Evolutionary conservation across 2,329 filamentous ascomycete species (phyloP).

Genomic region (Alternaria ethzedia): DNA sequence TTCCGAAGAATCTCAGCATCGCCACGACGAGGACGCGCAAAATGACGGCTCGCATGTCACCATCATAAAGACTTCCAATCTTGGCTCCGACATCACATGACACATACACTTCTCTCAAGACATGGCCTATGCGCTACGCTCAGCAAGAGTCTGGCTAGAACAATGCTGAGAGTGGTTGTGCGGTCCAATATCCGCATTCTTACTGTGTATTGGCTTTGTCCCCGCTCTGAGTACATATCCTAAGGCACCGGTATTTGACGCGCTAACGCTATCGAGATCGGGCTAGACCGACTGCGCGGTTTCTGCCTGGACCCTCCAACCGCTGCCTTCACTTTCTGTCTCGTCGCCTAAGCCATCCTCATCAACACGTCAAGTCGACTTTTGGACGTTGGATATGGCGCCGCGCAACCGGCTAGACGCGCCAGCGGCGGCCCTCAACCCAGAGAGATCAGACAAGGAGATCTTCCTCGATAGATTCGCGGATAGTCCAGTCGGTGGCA

Average conservation of each 20-base stretch:
- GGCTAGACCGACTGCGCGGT: background rate
- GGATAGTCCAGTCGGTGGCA: accelerated
- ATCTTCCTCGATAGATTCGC: too few species aligned
- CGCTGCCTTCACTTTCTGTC: too few species aligned
- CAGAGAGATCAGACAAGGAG: too few species aligned
- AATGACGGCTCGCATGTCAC: background rate
- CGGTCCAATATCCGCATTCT: background rate
- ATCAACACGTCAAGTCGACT: too few species aligned
- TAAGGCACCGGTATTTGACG: background rate
- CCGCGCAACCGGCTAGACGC: too few species aligned
- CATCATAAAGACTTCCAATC: background rate
- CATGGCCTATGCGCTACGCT: background rate
- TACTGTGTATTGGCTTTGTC: background rate
- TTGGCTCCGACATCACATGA: background rate
- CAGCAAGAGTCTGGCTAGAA: background rate
- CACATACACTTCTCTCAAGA: background rate
- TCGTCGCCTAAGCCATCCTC: too few species aligned
- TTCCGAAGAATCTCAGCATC: background rate
- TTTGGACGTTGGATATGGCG: too few species aligned
- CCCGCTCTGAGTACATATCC: background rate
- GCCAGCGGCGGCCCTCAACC: too few species aligned
- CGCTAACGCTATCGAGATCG: background rate
- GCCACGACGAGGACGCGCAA: background rate
- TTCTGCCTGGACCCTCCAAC: too few species aligned
- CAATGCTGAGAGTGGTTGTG: too few species aligned